Conservation (phyloP, 768 basidiomycete genomes). For the Russula sp. region DNA sequence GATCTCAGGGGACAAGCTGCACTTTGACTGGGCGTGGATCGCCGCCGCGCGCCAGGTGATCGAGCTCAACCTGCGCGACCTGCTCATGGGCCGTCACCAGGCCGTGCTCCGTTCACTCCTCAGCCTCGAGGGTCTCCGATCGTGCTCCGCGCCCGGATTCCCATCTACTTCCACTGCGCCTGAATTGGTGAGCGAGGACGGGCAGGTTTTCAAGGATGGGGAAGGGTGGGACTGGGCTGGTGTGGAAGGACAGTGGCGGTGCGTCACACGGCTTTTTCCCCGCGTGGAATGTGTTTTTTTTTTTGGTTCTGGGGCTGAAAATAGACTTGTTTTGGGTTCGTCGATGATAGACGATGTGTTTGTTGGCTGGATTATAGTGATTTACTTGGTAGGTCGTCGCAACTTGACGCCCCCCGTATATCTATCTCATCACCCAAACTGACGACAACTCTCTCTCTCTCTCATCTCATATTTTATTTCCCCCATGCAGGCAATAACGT, state of each 20-base stretch:
- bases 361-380: constrained; percentile 56
- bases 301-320: too few relatives aligned
- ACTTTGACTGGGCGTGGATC: constrained; percentile 45
- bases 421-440: neutral
- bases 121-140: constrained; percentile 26
- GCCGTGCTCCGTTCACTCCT: constrained; percentile 26
- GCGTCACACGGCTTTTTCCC: constrained; percentile 19
- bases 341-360: constrained; percentile 40
- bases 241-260: constrained; percentile 48
- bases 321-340: too few relatives aligned
- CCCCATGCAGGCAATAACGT: constrained; percentile 35
- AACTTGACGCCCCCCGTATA: neutral
- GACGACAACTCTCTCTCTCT: too few relatives aligned
- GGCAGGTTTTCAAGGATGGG: constrained; percentile 19
- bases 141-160: constrained; percentile 25
- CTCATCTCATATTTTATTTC: neutral
- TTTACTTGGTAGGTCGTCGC: constrained; percentile 37
- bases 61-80: constrained; percentile 43
- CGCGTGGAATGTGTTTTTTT: neutral
- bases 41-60: constrained; percentile 44
- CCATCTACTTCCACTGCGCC: neutral
- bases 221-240: constrained; percentile 58
- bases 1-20: constrained; percentile 27
- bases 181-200: neutral
- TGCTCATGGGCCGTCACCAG: constrained; percentile 24